These are phyloP conservation scores for Inga oerstediana DNA, from an alignment of 306 rosid genomes.

Conservation along the genomic window DNA sequence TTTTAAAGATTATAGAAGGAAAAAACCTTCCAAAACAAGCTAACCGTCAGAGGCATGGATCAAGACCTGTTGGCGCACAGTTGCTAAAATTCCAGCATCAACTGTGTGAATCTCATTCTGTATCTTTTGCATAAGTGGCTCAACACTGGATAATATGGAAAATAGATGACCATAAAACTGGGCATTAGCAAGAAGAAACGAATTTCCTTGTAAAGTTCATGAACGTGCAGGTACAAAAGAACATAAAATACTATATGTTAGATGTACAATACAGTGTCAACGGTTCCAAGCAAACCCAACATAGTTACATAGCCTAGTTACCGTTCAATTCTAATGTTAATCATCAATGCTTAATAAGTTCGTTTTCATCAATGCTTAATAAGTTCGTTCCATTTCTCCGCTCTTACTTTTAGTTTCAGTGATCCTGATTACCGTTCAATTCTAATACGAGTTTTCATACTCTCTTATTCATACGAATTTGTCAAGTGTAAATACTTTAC, in stretches of 20 bases:
- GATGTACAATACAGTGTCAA: not conserved
- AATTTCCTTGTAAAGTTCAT: not conserved
- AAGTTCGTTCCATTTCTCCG: no score
- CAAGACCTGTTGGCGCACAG: slow-evolving; percentile 95
- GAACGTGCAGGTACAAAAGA: not conserved
- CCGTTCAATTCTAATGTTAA: no score
- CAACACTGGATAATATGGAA: slow-evolving; percentile 60
- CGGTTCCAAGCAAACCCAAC: not conserved
- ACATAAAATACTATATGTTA: not conserved
- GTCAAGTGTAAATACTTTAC: no score
- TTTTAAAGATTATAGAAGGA: slow-evolving; percentile 30
- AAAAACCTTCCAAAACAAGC: slow-evolving; percentile 22
- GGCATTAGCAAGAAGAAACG: slow-evolving; percentile 1
- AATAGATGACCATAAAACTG: not conserved
- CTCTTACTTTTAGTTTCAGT: no score
- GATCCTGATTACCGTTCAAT: no score
- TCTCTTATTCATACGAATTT: no score
- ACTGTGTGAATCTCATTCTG: slow-evolving; percentile 90
- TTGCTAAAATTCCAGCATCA: slow-evolving; percentile 86
- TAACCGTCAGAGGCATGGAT: slow-evolving; percentile 1
- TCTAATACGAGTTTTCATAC: no score
- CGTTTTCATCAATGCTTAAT: no score
- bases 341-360: no score
- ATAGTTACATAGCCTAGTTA: not conserved
- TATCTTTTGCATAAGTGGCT: slow-evolving; percentile 96